Conservation (phyloP, 1,284 basidiomycete species). For the Vanrija sp. region DNA sequence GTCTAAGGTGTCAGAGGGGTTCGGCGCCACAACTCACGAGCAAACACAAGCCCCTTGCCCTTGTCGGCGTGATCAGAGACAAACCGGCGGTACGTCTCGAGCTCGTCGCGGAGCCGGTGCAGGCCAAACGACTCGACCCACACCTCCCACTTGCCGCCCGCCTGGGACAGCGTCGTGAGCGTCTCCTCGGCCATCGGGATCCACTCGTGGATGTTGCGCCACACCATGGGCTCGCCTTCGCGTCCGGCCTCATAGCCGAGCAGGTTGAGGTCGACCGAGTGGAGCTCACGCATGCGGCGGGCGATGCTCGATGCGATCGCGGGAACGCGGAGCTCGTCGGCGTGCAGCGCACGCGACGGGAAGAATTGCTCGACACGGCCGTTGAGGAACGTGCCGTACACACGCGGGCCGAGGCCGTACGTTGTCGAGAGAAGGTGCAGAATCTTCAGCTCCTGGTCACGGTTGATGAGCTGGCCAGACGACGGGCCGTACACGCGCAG, state of each 20-base stretch:
- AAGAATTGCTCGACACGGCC: conserved; percentile 92
- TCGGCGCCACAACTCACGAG: conserved; percentile 32
- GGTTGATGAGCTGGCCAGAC: conserved; percentile 77
- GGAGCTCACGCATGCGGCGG: conserved; percentile 85
- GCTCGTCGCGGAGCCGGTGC: conserved; percentile 38
- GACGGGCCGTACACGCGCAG: conserved; percentile 86
- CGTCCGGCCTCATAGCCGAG: conserved; percentile 56
- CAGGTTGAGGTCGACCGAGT: conserved; percentile 74
- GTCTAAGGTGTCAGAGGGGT: conserved; percentile 53
- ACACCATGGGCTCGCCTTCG: conserved; percentile 54
- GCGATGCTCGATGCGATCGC: conserved; percentile 76
- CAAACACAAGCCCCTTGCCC: conserved; percentile 45
- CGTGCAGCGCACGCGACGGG: conserved; percentile 71
- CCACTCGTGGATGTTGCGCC: conserved; percentile 63
- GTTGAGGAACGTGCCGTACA: conserved; percentile 90
- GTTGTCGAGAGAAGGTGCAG: conserved; percentile 79
- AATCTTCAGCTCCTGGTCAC: conserved; percentile 74
- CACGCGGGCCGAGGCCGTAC: conserved; percentile 81
- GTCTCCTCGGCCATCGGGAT: conserved; percentile 48
- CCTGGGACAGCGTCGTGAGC: conserved; percentile 20
- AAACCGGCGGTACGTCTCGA: conserved; percentile 41
- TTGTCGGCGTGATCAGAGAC: conserved; percentile 33
- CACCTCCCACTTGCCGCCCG: conserved; percentile 37
- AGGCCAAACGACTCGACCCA: conserved; percentile 44
- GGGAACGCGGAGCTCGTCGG: conserved; percentile 69